Conservation (phyloP, 176 grass and related monocot species). For the Musa troglodytarum region DNA sequence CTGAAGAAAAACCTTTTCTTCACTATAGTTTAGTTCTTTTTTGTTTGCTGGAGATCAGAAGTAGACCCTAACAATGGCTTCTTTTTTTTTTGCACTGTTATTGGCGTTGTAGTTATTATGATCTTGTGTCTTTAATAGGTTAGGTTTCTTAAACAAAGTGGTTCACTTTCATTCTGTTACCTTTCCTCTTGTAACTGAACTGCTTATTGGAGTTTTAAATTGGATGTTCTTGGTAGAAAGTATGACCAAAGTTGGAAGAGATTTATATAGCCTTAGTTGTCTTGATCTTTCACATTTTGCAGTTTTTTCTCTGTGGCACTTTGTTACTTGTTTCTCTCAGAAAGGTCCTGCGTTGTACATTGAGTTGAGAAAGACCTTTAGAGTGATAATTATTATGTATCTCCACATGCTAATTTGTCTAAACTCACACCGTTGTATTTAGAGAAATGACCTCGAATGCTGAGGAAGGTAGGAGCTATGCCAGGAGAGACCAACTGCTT, state of each 20-base stretch:
- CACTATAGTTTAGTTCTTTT: background rate
- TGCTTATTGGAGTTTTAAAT: background rate
- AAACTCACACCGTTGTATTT: background rate
- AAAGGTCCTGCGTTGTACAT: background rate
- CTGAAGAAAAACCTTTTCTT: no score
- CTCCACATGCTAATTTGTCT: background rate
- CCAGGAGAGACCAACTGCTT: constrained; percentile 43
- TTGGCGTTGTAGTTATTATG: background rate
- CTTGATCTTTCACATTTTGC: background rate
- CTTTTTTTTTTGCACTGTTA: background rate
- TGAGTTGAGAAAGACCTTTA: background rate
- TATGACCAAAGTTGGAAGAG: background rate
- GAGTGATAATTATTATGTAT: background rate
- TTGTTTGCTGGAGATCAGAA: background rate
- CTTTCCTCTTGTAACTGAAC: background rate
- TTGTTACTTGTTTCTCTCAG: background rate
- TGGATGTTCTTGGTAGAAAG: background rate
- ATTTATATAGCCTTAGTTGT: background rate
- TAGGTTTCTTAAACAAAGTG: background rate
- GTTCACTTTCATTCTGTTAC: background rate
- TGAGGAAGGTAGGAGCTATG: constrained; percentile 36
- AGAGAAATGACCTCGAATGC: constrained; percentile 43
- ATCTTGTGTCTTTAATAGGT: no score
- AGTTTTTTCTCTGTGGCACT: background rate
- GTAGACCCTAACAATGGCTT: background rate